These are phyloP conservation scores for Talaromyces sp. DNA, from an alignment of 2,329 filamentous ascomycete species.

Conservation along the genomic window DNA sequence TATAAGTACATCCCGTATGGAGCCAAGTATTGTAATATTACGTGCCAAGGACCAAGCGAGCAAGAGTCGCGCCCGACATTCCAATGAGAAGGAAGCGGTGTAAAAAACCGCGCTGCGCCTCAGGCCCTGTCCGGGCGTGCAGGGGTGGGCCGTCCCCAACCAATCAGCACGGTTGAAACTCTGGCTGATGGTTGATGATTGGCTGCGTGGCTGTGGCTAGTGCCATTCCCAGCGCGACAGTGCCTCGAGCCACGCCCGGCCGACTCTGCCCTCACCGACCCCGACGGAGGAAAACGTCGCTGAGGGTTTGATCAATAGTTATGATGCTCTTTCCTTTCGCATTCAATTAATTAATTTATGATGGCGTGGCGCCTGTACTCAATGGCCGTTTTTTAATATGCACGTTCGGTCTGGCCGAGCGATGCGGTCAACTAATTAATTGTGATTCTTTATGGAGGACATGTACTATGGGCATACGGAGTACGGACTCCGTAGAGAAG, in stretches of 20 bases:
- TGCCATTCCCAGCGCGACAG: not conserved
- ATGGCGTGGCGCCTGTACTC: not conserved
- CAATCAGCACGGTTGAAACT: not conserved
- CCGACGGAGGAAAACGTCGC: not conserved
- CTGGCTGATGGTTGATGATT: not conserved
- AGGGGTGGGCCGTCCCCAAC: not conserved
- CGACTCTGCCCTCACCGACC: not conserved
- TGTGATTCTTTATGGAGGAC: not conserved
- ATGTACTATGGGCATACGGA: not conserved
- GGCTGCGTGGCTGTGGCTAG: not conserved
- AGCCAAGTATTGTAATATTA: not conserved
- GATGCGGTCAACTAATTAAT: not conserved
- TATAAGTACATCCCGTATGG: not conserved
- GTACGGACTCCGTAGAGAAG: not conserved
- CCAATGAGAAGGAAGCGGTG: not conserved
- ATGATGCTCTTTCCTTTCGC: too few species aligned
- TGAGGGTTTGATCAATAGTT: not conserved
- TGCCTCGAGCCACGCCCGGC: not conserved
- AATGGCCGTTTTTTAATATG: not conserved
- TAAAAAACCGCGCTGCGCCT: not conserved
- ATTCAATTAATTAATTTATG: too few species aligned
- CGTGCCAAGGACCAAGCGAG: not conserved
- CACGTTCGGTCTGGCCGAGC: not conserved
- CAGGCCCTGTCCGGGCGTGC: not conserved
- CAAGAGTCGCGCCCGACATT: not conserved